These are phyloP conservation scores for Pleurotus pulmonarius DNA, from an alignment of 768 basidiomycete species.

Conservation along the genomic window DNA sequence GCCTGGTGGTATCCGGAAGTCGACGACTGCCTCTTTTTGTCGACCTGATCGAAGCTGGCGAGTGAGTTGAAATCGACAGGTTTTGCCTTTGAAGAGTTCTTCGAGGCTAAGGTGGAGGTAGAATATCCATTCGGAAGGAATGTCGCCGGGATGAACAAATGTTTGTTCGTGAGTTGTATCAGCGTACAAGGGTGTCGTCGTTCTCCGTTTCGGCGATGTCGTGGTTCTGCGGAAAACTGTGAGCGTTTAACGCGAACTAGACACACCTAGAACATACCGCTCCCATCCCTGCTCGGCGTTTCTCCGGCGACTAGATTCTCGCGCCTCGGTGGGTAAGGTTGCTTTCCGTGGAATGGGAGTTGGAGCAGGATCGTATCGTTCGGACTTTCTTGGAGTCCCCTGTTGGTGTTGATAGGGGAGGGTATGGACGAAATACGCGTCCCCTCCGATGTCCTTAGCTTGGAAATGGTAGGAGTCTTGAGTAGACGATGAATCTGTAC, in stretches of 20 bases:
- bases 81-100: conserved; percentile 55
- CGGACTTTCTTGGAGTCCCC: background rate
- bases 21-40: conserved; percentile 52
- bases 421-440: background rate
- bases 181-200: conserved; percentile 10
- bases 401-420: conserved; percentile 1
- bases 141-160: conserved; percentile 37
- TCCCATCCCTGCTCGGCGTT: background rate
- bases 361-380: conserved; percentile 6
- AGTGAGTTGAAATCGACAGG: conserved; percentile 56
- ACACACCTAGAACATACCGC: background rate
- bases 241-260: background rate
- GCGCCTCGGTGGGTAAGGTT: background rate
- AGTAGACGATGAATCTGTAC: conserved; percentile 5
- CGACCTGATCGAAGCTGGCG: conserved; percentile 47
- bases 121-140: conserved; percentile 64
- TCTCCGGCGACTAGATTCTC: background rate
- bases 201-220: background rate
- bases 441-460: conserved; percentile 1
- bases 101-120: conserved; percentile 58
- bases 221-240: background rate
- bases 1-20: conserved; percentile 58
- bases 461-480: conserved; percentile 2
- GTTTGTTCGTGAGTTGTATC: conserved; percentile 15
- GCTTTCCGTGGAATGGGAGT: conserved; percentile 4